A percentile compares a stretch with the other conserved stretches of the same genome.
phyloP scores from a whole-genome alignment of 1,284 basidiomycete genomes.

The Bjerkandera adusta region DNA sequence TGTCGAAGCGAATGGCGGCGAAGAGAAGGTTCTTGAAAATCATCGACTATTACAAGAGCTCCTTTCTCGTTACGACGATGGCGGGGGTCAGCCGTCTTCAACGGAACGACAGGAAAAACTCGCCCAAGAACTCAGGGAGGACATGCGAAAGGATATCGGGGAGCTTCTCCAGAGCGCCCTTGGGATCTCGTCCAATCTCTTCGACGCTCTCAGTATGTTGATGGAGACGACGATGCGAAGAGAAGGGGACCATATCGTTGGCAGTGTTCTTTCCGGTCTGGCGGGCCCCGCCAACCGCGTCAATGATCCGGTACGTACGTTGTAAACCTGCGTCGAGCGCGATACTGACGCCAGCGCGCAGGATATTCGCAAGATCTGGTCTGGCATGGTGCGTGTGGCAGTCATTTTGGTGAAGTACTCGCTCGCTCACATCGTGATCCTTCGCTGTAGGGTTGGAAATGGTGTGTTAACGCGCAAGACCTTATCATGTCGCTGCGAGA shows the following conservation, averaged over 20 bases:
- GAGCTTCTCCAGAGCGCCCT: constrained; percentile 20
- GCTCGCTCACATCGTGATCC: too few relatives aligned
- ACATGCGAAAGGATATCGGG: constrained; percentile 16
- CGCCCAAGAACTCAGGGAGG: too few relatives aligned
- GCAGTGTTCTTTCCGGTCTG: constrained; percentile 17
- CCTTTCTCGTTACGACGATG: too few relatives aligned
- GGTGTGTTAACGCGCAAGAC: constrained; percentile 28
- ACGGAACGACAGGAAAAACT: too few relatives aligned
- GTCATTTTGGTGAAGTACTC: too few relatives aligned
- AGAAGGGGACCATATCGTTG: constrained; percentile 21
- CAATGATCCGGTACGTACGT: constrained; percentile 18
- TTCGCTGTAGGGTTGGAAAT: constrained; percentile 30
- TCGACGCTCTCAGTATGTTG: constrained; percentile 24
- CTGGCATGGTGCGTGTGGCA: too few relatives aligned
- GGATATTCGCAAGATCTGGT: constrained; percentile 19
- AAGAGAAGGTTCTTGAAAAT: constrained; percentile 3
- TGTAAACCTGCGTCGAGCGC: not conserved
- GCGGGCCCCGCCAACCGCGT: constrained; percentile 26
- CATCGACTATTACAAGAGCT: constrained; percentile 10
- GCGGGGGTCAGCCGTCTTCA: too few relatives aligned
- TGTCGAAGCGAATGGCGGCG: constrained; percentile 8
- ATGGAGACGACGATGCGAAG: constrained; percentile 15
- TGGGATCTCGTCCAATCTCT: constrained; percentile 22
- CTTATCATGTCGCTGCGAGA: constrained; percentile 31
- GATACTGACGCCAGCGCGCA: constrained; percentile 3